Evolutionary conservation across 164 flowering plant genomes (phyloP), one percentile per base, ranked within the genome.

Genomic region (Stephania cephalantha): DNA sequence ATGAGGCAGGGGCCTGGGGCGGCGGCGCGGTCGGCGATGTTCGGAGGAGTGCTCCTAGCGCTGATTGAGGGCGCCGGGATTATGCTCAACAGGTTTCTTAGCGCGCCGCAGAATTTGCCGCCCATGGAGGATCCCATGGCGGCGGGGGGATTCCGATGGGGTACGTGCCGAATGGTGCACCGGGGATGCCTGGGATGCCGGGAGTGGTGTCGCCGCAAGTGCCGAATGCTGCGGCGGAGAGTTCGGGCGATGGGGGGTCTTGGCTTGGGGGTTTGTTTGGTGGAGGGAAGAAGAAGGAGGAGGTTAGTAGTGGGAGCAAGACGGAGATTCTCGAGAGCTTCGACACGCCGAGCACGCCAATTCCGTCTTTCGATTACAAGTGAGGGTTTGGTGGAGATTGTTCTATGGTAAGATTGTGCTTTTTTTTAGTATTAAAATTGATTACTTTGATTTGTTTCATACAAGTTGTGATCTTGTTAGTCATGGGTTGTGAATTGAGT

Each of bases 61-160:
- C 79, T 92, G 70, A 90, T 92, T 46, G 97, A 94, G 77, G 98
- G 98, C 2, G 94, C 92, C 46, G 95, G 95, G 9, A 90, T 94
- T 75, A 85, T 85, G 89, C 65, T 92, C 6, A 91, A 89, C 68
- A 86, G 82, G 76, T 35, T 88, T 20, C 72, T 86, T 22, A 79
- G 86, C 70, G 85, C 79, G 12, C 95, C 83, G 4, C 90, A 86
- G 70, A 77, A 76, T 35, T 46, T 83, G 17, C 89, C 90, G 2
- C 79, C 86, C 11, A 81, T 87, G 76, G 98, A 91, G 29, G 96
- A 88, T 77, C 85, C 84, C 0, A 17, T 77, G 31, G 83, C 85
- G 5, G 83, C 79, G 76, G 52, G 55, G 83, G 74, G 79, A 81
- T 71, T 78, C 84, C 83, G 20, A 75, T 61, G 77, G 83, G 82